These are phyloP conservation scores for Porogramme epimiltina DNA, from an alignment of 1,284 basidiomycete species.

Conservation along the genomic window DNA sequence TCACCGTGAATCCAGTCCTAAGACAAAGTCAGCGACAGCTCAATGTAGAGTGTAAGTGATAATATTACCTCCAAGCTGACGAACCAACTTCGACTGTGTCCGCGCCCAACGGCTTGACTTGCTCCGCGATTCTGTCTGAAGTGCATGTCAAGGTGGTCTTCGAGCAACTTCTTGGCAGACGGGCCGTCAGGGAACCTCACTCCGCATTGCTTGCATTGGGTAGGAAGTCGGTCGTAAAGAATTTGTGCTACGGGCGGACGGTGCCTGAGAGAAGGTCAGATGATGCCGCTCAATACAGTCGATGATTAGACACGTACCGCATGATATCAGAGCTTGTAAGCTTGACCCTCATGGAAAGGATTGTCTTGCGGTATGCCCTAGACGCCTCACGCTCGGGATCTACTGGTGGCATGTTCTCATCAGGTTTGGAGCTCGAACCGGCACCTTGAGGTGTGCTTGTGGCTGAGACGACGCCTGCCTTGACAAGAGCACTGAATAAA, in stretches of 20 bases:
- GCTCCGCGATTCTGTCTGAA: constrained; percentile 93
- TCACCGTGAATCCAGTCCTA: constrained; percentile 87
- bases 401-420: constrained; percentile 34
- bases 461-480: constrained; percentile 70
- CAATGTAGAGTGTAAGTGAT: not conserved
- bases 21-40: not conserved
- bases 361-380: constrained; percentile 67
- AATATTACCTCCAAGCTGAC: constrained; percentile 77
- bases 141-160: constrained; percentile 96
- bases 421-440: constrained; percentile 44
- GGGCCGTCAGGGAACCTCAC: constrained; percentile 79
- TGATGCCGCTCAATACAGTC: constrained; percentile 11
- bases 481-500: constrained; percentile 67
- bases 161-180: constrained; percentile 76
- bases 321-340: constrained; percentile 75
- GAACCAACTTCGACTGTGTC: constrained; percentile 93
- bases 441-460: constrained; percentile 53
- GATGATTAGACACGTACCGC: constrained; percentile 49
- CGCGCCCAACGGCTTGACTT: constrained; percentile 81
- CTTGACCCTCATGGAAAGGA: constrained; percentile 71
- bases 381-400: constrained; percentile 51
- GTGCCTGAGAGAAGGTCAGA: constrained; percentile 44
- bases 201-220: constrained; percentile 94
- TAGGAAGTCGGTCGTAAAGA: constrained; percentile 74
- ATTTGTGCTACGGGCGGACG: constrained; percentile 63